phyloP scores from a whole-genome alignment of 1,284 basidiomycete genomes.

The Heterobasidion parviporum region DNA sequence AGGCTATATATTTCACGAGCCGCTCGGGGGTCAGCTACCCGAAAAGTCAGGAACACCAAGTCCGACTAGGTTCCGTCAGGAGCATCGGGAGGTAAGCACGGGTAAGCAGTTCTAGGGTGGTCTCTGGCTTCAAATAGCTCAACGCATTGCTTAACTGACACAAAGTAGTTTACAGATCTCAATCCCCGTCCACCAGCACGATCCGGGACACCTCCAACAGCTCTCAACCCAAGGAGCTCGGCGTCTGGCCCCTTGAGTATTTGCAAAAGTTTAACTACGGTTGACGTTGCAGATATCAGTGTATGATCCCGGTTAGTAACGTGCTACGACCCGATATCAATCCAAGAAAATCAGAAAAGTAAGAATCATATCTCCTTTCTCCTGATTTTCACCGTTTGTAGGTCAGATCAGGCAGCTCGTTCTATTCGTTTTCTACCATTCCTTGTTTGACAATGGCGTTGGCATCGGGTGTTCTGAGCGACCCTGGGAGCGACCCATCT shows the following conservation, averaged over 20 bases:
- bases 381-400: slow-evolving; percentile 4
- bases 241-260: neutral
- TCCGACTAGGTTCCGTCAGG: neutral
- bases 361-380: neutral
- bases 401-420: slow-evolving; percentile 1
- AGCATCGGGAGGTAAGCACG: neutral
- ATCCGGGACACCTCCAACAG: slow-evolving; percentile 2
- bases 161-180: neutral
- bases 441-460: slow-evolving; percentile 1
- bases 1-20: neutral
- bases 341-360: neutral
- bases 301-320: slow-evolving; percentile 5
- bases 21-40: neutral
- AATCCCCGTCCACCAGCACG: neutral
- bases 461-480: neutral
- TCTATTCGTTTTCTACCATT: neutral
- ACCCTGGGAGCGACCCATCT: neutral
- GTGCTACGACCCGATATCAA: neutral
- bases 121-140: neutral
- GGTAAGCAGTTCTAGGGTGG: neutral
- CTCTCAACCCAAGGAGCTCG: neutral
- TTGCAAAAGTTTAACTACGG: neutral
- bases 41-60: neutral
- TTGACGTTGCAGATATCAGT: slow-evolving; percentile 1
- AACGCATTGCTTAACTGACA: neutral